Evolutionary conservation across 2,329 filamentous ascomycete genomes (phyloP).

Genomic region (Sodiomyces alkalinus): DNA sequence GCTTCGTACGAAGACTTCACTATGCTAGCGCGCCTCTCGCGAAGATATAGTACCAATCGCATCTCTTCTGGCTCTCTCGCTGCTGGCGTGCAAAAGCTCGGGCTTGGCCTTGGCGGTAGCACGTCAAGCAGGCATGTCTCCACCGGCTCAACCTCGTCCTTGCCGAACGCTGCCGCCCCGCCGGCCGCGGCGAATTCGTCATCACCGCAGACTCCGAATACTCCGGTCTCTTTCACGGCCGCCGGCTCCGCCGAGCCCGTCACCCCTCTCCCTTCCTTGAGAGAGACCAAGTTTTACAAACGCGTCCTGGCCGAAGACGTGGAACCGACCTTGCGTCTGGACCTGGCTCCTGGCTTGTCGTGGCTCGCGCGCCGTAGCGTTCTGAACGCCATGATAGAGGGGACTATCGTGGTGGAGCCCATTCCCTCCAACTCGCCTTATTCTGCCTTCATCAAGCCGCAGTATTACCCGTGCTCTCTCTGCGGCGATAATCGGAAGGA

Average conservation of each 20-base stretch:
- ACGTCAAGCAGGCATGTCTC: slow-evolving; percentile 33
- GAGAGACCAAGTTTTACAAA: slow-evolving; percentile 91
- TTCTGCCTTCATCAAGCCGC: slow-evolving; percentile 31
- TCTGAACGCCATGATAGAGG: slow-evolving; percentile 67
- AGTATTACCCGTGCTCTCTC: slow-evolving; percentile 60
- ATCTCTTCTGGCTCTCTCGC: slow-evolving; percentile 50
- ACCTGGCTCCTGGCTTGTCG: slow-evolving; percentile 77
- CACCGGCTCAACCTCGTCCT: slow-evolving; percentile 45
- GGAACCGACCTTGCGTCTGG: slow-evolving; percentile 81
- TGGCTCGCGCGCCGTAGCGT: slow-evolving; percentile 86
- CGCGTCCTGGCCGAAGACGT: slow-evolving; percentile 78
- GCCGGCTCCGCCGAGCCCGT: slow-evolving; percentile 20
- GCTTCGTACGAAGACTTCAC: slow-evolving; percentile 74
- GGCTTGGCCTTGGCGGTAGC: slow-evolving; percentile 28
- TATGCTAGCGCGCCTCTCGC: slow-evolving; percentile 55
- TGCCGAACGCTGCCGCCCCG: slow-evolving; percentile 30
- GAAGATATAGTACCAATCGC: slow-evolving; percentile 44
- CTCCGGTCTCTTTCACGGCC: slow-evolving; percentile 36
- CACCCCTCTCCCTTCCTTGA: slow-evolving; percentile 44
- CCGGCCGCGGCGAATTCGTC: slow-evolving; percentile 31
- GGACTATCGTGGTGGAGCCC: slow-evolving; percentile 78
- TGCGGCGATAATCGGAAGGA: slow-evolving; percentile 74
- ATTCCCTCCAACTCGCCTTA: slow-evolving; percentile 47
- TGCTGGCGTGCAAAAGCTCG: slow-evolving; percentile 34
- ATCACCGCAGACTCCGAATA: slow-evolving; percentile 45